Conservation (phyloP, 768 basidiomycete species). For the Gloeopeniophorella convolvens region DNA sequence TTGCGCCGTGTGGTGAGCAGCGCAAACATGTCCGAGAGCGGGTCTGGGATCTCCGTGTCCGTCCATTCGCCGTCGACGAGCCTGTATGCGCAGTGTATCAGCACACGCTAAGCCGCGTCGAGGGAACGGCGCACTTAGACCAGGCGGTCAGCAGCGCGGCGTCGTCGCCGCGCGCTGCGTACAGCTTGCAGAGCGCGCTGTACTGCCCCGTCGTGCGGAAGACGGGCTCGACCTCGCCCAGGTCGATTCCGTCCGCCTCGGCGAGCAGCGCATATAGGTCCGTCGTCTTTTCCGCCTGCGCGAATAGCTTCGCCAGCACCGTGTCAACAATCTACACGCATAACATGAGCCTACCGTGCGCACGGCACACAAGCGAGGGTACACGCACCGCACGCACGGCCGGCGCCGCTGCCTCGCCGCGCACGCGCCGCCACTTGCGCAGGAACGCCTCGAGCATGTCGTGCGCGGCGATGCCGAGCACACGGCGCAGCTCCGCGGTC, state of each 20-base stretch:
- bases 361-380: not conserved
- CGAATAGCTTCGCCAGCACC: slow-evolving; percentile 68
- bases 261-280: slow-evolving; percentile 57
- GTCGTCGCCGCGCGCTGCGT: slow-evolving; percentile 49
- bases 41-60: slow-evolving; percentile 59
- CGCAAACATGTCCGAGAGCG: slow-evolving; percentile 51
- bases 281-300: slow-evolving; percentile 49
- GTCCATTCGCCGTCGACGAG: slow-evolving; percentile 59
- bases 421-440: slow-evolving; percentile 49
- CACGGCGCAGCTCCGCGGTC: slow-evolving; percentile 59
- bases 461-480: slow-evolving; percentile 56
- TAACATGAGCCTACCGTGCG: not conserved
- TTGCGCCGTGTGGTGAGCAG: slow-evolving; percentile 55
- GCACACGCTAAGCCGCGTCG: not conserved
- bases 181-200: slow-evolving; percentile 54
- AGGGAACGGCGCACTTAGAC: slow-evolving; percentile 48
- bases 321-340: slow-evolving; percentile 67
- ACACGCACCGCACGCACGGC: slow-evolving; percentile 22
- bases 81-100: slow-evolving; percentile 30
- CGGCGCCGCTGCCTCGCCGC: slow-evolving; percentile 30
- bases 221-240: slow-evolving; percentile 57
- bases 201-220: slow-evolving; percentile 48
- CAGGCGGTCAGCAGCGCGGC: slow-evolving; percentile 60
- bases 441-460: slow-evolving; percentile 74
- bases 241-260: slow-evolving; percentile 43